Evolutionary conservation across 1,284 basidiomycete genomes (phyloP).

Genomic region (Earliella scabrosa): DNA sequence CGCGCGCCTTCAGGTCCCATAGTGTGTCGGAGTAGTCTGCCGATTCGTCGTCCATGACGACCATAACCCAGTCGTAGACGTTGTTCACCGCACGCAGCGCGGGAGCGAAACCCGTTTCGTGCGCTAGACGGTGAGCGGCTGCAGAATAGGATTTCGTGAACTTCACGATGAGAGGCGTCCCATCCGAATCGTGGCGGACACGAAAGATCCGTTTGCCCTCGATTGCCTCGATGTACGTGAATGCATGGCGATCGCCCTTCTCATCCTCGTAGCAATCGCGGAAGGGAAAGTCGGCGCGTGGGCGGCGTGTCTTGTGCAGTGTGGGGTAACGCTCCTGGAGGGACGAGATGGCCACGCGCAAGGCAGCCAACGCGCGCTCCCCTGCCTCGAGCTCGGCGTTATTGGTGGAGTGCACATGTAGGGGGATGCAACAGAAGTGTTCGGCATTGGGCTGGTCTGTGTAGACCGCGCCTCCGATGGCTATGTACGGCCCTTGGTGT

Average conservation of each 20-base stretch:
- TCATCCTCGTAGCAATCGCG: slow-evolving; percentile 11
- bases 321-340: background rate
- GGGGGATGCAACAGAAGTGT: slow-evolving; percentile 4
- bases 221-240: slow-evolving; percentile 9
- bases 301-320: background rate
- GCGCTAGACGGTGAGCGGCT: slow-evolving; percentile 14
- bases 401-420: slow-evolving; percentile 11
- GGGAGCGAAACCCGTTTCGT: slow-evolving; percentile 13
- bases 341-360: slow-evolving; percentile 8
- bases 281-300: slow-evolving; percentile 10
- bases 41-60: slow-evolving; percentile 19
- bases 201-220: slow-evolving; percentile 13
- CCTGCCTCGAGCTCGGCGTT: slow-evolving; percentile 4
- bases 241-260: background rate
- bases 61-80: slow-evolving; percentile 16
- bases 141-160: slow-evolving; percentile 15
- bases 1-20: background rate
- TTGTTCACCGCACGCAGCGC: slow-evolving; percentile 11
- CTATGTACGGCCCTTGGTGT: background rate
- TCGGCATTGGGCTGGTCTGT: slow-evolving; percentile 2
- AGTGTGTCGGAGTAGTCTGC: slow-evolving; percentile 10
- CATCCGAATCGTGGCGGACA: background rate
- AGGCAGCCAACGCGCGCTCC: slow-evolving; percentile 10
- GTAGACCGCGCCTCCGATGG: background rate
- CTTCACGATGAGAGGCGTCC: slow-evolving; percentile 13